These are phyloP conservation scores for Nissolia schottii DNA, from an alignment of 306 rosid species.

Conservation along the genomic window DNA sequence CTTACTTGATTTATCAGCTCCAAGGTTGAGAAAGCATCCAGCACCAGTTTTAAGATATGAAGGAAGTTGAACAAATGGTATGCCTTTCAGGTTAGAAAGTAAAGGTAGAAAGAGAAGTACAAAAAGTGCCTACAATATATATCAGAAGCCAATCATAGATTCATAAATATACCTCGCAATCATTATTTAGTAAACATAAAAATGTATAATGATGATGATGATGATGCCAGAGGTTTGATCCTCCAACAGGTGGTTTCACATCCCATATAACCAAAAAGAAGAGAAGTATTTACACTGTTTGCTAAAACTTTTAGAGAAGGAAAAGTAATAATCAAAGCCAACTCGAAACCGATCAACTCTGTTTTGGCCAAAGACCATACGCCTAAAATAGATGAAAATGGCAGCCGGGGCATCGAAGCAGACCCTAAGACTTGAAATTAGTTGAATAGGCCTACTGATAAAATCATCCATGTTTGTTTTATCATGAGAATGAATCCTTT, in stretches of 20 bases:
- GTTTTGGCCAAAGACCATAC: not conserved
- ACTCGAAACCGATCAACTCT: not conserved
- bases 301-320: not conserved
- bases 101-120: conserved; percentile 69
- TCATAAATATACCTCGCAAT: not conserved
- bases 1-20: conserved; percentile 54
- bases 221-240: not conserved
- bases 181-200: conserved; percentile 5
- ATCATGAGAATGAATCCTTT: too few relatives aligned
- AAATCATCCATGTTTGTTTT: too few relatives aligned
- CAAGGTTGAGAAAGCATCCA: conserved; percentile 75
- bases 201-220: too few relatives aligned
- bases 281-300: not conserved
- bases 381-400: not conserved
- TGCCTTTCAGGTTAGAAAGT: conserved; percentile 70
- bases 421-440: not conserved
- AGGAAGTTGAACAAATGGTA: conserved; percentile 67
- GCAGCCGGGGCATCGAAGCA: not conserved
- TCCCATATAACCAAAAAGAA: not conserved
- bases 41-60: conserved; percentile 71
- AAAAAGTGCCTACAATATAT: conserved; percentile 66
- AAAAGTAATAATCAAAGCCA: not conserved
- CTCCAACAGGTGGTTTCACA: not conserved
- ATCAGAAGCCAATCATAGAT: conserved; percentile 10
- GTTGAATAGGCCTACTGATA: not conserved